Evolutionary conservation across 1,284 basidiomycete species (phyloP).

Genomic region (Naganishia sp.): DNA sequence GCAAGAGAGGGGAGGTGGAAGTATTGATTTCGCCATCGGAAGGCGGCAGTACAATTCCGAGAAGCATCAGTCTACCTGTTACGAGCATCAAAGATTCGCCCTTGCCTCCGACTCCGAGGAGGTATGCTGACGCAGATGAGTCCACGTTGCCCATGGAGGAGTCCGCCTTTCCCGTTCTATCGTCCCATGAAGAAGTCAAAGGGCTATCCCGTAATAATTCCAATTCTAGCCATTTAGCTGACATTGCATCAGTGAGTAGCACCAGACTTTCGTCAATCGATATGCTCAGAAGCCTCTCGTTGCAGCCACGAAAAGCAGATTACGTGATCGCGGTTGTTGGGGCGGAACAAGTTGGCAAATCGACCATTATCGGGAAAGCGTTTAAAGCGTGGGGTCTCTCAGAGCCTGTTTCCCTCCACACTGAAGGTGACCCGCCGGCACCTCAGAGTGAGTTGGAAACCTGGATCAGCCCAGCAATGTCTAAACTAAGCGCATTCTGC

Average conservation of each 20-base stretch:
- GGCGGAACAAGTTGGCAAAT: constrained; percentile 47
- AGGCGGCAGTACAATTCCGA: not conserved
- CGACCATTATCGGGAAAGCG: constrained; percentile 47
- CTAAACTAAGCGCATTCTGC: not conserved
- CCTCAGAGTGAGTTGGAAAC: constrained; percentile 1
- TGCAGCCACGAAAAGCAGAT: constrained; percentile 31
- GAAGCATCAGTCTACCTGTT: not conserved
- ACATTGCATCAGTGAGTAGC: no score
- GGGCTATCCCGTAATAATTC: not conserved
- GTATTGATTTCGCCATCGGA: constrained; percentile 1
- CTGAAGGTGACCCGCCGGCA: constrained; percentile 31
- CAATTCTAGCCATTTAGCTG: no score
- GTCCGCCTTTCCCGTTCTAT: not conserved
- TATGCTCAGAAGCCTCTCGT: not conserved
- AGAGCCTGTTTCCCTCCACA: constrained; percentile 35
- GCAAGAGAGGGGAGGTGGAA: not conserved
- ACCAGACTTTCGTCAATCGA: no score
- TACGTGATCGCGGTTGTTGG: constrained; percentile 51
- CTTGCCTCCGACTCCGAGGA: not conserved
- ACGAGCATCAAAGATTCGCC: not conserved
- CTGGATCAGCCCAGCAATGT: not conserved
- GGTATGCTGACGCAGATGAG: not conserved
- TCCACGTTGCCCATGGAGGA: not conserved
- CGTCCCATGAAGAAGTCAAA: not conserved
- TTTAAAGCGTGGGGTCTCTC: constrained; percentile 47